Base-by-base conservation (phyloP, 768 basidiomycete species). In the Gyrodon lividus region DNA sequence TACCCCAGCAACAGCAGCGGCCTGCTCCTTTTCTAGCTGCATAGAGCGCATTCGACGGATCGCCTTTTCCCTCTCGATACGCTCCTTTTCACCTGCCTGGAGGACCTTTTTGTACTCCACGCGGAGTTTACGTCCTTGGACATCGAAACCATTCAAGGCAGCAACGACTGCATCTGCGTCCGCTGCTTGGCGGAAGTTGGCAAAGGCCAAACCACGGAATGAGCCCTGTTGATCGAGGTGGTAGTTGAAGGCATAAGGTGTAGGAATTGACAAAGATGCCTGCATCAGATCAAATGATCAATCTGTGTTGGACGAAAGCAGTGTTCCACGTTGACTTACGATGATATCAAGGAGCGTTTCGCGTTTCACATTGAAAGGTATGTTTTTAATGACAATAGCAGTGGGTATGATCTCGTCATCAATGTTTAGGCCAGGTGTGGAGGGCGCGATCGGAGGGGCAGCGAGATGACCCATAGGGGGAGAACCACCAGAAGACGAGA, bases 381-480 rank as follows among this genome's bases (percentile, higher is more conserved):
- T 99, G 78, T 98, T 98, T 83, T 99, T 99, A 72, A 99, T 98
- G 67, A 99, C 97, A 65, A 99, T 98, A 48, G 97, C 97, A 9
- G 95, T 98, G 49, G 96, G 96, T 73, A 98, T 98, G 70, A 97
- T 80, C 70, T 97, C 94, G 72, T 97, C 93, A 61, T 92, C 90
- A 38, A 68, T 62, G 52, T 72, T 79, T 65, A 72, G 76, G 52
- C 70, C 72, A 43, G 83, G 78, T 12, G 82, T 78, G 28, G 74
- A 70, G 20, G 82, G 74, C 35, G 71, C 72, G 17, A 79, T 68
- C 52, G 79, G 68, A 51, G 77, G 68, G 37, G 80, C 70, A 55
- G 65, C 71, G 53, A 74, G 65, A 48, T 70, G 70, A 23, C 70
- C 64, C 64, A 73, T 63, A 57, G 89, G 87, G 40, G 89, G 89